Evolutionary conservation across 2,329 filamentous ascomycete genomes (phyloP), one percentile per base, ranked within the genome.

Genomic region (Penicillium glabrum): DNA sequence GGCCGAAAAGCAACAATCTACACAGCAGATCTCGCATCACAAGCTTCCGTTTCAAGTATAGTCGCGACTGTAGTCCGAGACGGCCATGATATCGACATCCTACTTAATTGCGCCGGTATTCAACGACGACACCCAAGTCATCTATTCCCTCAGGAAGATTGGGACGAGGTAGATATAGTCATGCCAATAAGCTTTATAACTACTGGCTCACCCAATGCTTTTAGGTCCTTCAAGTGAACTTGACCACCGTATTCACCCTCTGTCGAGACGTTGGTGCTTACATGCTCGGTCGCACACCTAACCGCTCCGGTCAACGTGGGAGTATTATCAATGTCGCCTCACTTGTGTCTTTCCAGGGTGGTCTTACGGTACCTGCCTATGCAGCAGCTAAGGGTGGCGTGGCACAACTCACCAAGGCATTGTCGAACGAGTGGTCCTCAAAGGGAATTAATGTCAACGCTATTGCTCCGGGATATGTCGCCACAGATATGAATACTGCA

Each of bases 401-500:
- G 0, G 88, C 86, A 6, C 91, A 96, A 77, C 75, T 96, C 57
- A 96, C 91, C 51, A 96, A 95, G 78, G 88, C 88, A 26, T 80
- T 96, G 56, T 86, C 87, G 46, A 96, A 96, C 71, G 90, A 96
- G 77, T 96, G 92, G 92, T 86, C 87, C 0, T 74, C 80, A n/a
- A 83, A 86, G 68, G 91, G 91, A 2, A 83, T 96, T 60, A 90
- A 84, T 1, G 91, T 96, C 41, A 96, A 96, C 73, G 90, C 89
- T 8, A 90, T 96, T 69, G 91, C 92, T 2, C 92, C 92, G 0
- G 92, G 92, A 0, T 96, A 96, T 74, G 90, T 96, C 66, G 89
- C 85, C 49, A 96, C 92, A n/a, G 91, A 96, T 57, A 96, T 96
- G 93, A 96, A 96, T 72, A 83, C 82, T 63, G 91, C 91, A 2